Conservation (phyloP, 1,284 basidiomycete genomes). For the Rhizoctonia solani region DNA sequence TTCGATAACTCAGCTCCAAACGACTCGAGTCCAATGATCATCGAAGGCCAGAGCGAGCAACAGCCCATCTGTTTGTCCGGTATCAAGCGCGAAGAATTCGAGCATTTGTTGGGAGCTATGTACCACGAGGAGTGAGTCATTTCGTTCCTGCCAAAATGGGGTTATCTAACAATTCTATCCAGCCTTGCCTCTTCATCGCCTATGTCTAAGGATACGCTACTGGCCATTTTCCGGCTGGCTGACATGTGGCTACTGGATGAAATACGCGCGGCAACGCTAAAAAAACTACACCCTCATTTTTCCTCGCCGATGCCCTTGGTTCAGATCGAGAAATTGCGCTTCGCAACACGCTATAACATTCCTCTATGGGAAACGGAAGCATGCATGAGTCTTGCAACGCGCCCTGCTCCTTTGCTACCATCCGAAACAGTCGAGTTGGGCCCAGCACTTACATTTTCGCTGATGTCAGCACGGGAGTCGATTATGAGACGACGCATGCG, state of each 20-base stretch:
- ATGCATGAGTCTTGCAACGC: constrained; percentile 32
- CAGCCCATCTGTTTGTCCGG: constrained; percentile 29
- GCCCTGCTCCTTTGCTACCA: constrained; percentile 20
- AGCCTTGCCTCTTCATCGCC: constrained; percentile 25
- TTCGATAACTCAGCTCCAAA: constrained; percentile 10
- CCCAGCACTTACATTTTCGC: neutral
- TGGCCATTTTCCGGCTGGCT: constrained; percentile 32
- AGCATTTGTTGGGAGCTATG: constrained; percentile 24
- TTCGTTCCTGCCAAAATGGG: neutral
- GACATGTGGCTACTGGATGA: constrained; percentile 35
- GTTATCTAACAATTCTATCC: neutral
- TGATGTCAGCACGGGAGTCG: constrained; percentile 31
- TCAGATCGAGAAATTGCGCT: constrained; percentile 22
- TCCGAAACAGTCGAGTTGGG: constrained; percentile 19
- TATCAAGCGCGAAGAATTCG: constrained; percentile 29
- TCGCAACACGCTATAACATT: constrained; percentile 31
- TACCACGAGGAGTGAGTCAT: constrained; percentile 21
- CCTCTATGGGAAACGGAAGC: constrained; percentile 17
- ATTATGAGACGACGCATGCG: constrained; percentile 29
- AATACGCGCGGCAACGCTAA: constrained; percentile 14
- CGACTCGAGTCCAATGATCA: neutral
- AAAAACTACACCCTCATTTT: constrained; percentile 25
- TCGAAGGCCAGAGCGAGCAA: constrained; percentile 21
- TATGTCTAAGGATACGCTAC: constrained; percentile 24
- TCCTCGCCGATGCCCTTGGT: constrained; percentile 9